phyloP scores from a whole-genome alignment of 768 basidiomycete species.

The Boletales sp. region DNA sequence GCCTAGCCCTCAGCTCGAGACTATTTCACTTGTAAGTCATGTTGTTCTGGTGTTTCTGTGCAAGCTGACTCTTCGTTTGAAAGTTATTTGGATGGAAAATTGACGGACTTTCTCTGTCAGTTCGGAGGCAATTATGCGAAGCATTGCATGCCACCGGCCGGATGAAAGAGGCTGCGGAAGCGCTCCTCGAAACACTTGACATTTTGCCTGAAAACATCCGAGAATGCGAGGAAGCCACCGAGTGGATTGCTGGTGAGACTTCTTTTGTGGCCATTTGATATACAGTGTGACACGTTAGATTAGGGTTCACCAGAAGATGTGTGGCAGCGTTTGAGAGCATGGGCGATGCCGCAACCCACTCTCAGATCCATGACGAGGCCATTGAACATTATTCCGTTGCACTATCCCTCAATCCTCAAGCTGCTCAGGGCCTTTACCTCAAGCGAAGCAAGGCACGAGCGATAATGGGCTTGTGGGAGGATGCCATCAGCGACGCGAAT shows the following conservation, averaged over 20 bases:
- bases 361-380: slow-evolving; percentile 8
- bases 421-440: neutral
- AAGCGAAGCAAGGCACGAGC: slow-evolving; percentile 15
- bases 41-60: neutral
- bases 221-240: neutral
- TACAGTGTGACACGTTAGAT: neutral
- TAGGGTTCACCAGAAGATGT: slow-evolving; percentile 8
- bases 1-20: neutral
- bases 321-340: slow-evolving; percentile 5
- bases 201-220: slow-evolving; percentile 1
- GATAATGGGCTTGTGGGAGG: slow-evolving; percentile 8
- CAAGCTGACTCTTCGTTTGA: neutral
- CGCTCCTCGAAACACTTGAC: slow-evolving; percentile 7
- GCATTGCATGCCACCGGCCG: slow-evolving; percentile 6
- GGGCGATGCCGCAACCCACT: slow-evolving; percentile 8
- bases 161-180: slow-evolving; percentile 10
- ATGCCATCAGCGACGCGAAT: slow-evolving; percentile 12
- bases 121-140: slow-evolving; percentile 10
- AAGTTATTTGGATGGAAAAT: slow-evolving; percentile 16
- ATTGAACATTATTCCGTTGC: slow-evolving; percentile 14
- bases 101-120: slow-evolving; percentile 4
- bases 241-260: slow-evolving; percentile 7
- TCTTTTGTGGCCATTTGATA: neutral
- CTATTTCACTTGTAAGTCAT: slow-evolving; percentile 12
- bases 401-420: slow-evolving; percentile 8